Conservation (phyloP, 305 asterid species). For the Solanum hybrid region DNA sequence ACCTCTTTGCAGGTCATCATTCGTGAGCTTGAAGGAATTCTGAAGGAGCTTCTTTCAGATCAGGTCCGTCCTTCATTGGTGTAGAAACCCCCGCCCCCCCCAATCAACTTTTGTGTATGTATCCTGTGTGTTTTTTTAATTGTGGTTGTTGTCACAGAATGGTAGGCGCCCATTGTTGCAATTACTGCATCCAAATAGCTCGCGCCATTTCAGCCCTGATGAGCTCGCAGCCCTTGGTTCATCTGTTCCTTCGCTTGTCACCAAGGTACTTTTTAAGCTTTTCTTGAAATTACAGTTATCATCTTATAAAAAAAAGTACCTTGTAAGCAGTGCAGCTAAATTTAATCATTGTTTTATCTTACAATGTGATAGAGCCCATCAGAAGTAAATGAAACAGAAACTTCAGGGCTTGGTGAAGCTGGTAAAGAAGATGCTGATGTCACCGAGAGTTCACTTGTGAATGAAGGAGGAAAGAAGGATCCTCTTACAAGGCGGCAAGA, state of each 20-base stretch:
- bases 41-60: slow-evolving; percentile 66
- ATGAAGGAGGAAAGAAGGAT: slow-evolving; percentile 80
- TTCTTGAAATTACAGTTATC: neutral
- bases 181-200: slow-evolving; percentile 75
- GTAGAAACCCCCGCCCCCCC: neutral
- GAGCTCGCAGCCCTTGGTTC: slow-evolving; percentile 50
- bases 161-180: slow-evolving; percentile 77
- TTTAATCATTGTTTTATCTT: neutral
- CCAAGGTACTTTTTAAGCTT: slow-evolving; percentile 37
- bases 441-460: slow-evolving; percentile 22
- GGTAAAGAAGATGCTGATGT: slow-evolving; percentile 24
- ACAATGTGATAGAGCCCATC: slow-evolving; percentile 28
- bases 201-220: slow-evolving; percentile 69
- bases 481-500: slow-evolving; percentile 72
- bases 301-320: neutral
- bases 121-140: neutral
- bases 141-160: slow-evolving; percentile 32
- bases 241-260: slow-evolving; percentile 54
- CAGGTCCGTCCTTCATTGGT: slow-evolving; percentile 47
- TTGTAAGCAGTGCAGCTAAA: neutral
- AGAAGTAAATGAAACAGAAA: slow-evolving; percentile 16
- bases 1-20: slow-evolving; percentile 42
- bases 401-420: slow-evolving; percentile 27
- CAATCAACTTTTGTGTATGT: neutral
- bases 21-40: slow-evolving; percentile 50